Percentiles rank a stretch among this genome's conserved stretches.
Evolutionary conservation across 75 land plant species (phyloP).

Genomic region (Picea sitchensis): DNA sequence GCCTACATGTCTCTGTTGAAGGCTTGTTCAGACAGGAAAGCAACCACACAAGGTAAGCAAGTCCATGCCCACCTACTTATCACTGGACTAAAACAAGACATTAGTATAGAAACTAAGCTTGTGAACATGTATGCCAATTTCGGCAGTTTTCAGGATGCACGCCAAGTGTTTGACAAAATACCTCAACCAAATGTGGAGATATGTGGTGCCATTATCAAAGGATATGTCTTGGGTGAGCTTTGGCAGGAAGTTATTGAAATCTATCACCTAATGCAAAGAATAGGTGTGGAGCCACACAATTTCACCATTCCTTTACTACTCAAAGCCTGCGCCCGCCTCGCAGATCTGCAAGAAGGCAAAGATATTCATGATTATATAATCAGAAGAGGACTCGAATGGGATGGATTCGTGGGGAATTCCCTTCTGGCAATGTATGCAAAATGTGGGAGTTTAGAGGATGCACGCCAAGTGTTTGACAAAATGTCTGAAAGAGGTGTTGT

Average conservation of each 20-base stretch:
- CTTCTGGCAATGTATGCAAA: constrained; percentile 40
- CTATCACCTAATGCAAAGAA: constrained; percentile 28
- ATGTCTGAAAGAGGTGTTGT: constrained; percentile 20
- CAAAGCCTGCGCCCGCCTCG: constrained; percentile 33
- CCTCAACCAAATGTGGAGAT: constrained; percentile 23
- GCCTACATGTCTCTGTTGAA: neutral
- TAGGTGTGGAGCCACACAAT: constrained; percentile 21
- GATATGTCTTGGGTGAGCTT: constrained; percentile 17
- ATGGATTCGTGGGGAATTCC: constrained; percentile 27
- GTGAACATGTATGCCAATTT: constrained; percentile 22
- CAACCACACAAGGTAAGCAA: constrained; percentile 7
- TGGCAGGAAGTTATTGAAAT: constrained; percentile 22
- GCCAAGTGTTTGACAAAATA: constrained; percentile 39
- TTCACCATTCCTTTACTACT: constrained; percentile 26
- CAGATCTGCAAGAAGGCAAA: constrained; percentile 12
- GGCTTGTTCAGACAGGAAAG: neutral
- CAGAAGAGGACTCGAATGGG: constrained; percentile 19
- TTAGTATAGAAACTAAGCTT: constrained; percentile 30
- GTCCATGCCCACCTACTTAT: constrained; percentile 33
- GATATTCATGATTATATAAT: constrained; percentile 25
- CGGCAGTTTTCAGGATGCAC: constrained; percentile 11
- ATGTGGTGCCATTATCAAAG: constrained; percentile 28
- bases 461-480: constrained; percentile 41
- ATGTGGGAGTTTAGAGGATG: constrained; percentile 26
- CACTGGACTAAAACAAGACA: constrained; percentile 18